Conservation (phyloP, 1,139 yeast genomes). For the Debaryomyces udenii region DNA sequence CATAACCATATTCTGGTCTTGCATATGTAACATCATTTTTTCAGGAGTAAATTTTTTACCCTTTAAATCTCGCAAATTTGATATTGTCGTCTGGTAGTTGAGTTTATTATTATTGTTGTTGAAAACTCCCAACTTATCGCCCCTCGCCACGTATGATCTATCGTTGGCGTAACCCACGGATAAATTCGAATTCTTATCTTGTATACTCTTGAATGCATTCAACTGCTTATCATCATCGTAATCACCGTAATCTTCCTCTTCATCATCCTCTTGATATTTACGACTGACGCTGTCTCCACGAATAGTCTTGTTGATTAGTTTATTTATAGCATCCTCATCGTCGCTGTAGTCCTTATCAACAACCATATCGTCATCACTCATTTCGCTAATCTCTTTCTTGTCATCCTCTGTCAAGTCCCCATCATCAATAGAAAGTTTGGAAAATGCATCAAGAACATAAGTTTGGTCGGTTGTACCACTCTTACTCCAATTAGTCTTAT, state of each 20-base stretch:
- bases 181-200: slow-evolving; percentile 59
- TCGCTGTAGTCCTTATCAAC: slow-evolving; percentile 12
- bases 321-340: slow-evolving; percentile 16
- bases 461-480: slow-evolving; percentile 20
- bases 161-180: slow-evolving; percentile 72
- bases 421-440: slow-evolving; percentile 32
- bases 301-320: slow-evolving; percentile 2
- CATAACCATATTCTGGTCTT: slow-evolving; percentile 68
- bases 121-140: slow-evolving; percentile 80
- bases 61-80: slow-evolving; percentile 53
- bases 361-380: slow-evolving; percentile 15
- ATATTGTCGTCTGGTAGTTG: slow-evolving; percentile 68
- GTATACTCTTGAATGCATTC: slow-evolving; percentile 19
- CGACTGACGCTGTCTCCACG: background rate
- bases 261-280: slow-evolving; percentile 17
- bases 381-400: slow-evolving; percentile 15
- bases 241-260: slow-evolving; percentile 24
- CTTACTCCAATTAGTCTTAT: slow-evolving; percentile 51
- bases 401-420: slow-evolving; percentile 22
- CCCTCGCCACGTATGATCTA: slow-evolving; percentile 78
- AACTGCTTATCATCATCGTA: slow-evolving; percentile 19
- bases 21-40: slow-evolving; percentile 73
- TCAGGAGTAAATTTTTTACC: slow-evolving; percentile 63
- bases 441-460: slow-evolving; percentile 31
- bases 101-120: slow-evolving; percentile 57